These are phyloP conservation scores for Patellifolia procumbens DNA, from an alignment of 179 eudicot species.

Conservation along the genomic window DNA sequence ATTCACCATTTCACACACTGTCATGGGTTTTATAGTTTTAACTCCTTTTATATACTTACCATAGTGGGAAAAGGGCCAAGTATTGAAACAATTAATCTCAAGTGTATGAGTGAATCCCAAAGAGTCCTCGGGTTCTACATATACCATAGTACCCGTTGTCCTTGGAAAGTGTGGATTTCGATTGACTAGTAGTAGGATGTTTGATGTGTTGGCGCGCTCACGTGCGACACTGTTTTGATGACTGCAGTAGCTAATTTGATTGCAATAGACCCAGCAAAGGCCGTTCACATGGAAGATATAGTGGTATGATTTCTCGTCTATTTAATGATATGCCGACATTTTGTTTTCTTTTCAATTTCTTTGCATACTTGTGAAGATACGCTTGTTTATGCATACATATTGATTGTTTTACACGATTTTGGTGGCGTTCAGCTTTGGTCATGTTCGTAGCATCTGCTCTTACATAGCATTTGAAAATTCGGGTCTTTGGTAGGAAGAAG, in stretches of 20 bases:
- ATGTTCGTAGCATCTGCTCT: not conserved
- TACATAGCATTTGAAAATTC: not conserved
- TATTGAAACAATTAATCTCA: too few relatives aligned
- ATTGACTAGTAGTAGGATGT: not conserved
- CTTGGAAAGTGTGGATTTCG: not conserved
- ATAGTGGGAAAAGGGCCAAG: not conserved
- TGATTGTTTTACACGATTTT: not conserved
- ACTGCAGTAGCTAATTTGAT: conserved; percentile 58
- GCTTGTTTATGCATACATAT: not conserved
- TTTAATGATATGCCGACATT: not conserved
- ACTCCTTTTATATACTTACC: too few relatives aligned
- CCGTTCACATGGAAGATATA: conserved; percentile 42
- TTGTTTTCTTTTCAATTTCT: not conserved
- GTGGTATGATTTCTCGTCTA: conserved; percentile 42
- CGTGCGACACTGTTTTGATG: not conserved
- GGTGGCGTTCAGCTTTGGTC: not conserved
- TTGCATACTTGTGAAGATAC: not conserved
- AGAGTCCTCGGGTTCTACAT: not conserved
- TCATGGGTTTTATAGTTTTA: too few relatives aligned
- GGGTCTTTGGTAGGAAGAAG: not conserved
- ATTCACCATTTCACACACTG: too few relatives aligned
- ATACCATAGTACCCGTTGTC: not conserved
- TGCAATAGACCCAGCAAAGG: conserved; percentile 55
- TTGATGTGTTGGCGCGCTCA: too few relatives aligned
- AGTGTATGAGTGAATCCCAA: not conserved